Conservation (phyloP, 2,329 filamentous ascomycete genomes). For the Xylariaceae sp. region DNA sequence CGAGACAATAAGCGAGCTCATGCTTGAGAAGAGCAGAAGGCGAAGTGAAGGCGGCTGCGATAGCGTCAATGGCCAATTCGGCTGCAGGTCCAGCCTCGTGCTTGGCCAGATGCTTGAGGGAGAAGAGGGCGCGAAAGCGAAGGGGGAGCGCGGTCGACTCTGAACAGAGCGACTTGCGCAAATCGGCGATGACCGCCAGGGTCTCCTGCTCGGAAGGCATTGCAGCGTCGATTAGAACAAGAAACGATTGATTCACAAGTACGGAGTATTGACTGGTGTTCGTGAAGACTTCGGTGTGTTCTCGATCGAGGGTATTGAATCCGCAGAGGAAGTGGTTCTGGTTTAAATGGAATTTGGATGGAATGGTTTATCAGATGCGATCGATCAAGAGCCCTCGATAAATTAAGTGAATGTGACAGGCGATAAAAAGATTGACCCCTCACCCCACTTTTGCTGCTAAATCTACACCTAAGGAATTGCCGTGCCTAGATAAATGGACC, state of each 20-base stretch:
- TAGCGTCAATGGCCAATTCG: slow-evolving; percentile 63
- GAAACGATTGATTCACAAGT: background rate
- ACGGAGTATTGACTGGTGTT: too few species aligned
- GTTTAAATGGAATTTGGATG: too few species aligned
- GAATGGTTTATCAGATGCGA: slow-evolving; percentile 17
- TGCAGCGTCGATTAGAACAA: background rate
- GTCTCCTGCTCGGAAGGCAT: slow-evolving; percentile 27
- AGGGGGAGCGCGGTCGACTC: slow-evolving; percentile 78
- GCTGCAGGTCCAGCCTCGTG: slow-evolving; percentile 57
- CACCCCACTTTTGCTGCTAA: slow-evolving; percentile 6
- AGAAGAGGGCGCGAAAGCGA: slow-evolving; percentile 95
- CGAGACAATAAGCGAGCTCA: slow-evolving; percentile 93
- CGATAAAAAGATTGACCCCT: slow-evolving; percentile 15
- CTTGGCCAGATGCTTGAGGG: slow-evolving; percentile 86
- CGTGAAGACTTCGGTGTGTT: too few species aligned
- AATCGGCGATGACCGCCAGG: slow-evolving; percentile 48
- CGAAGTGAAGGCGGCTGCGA: slow-evolving; percentile 79
- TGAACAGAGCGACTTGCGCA: slow-evolving; percentile 72
- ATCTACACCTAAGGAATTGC: too few species aligned
- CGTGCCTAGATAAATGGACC: too few species aligned
- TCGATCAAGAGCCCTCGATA: background rate
- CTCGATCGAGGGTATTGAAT: too few species aligned
- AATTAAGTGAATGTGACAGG: background rate
- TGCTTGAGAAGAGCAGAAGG: slow-evolving; percentile 90
- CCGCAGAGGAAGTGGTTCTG: too few species aligned